Conservation (phyloP, 176 grass and related monocot genomes). For the Triticum monococcum region DNA sequence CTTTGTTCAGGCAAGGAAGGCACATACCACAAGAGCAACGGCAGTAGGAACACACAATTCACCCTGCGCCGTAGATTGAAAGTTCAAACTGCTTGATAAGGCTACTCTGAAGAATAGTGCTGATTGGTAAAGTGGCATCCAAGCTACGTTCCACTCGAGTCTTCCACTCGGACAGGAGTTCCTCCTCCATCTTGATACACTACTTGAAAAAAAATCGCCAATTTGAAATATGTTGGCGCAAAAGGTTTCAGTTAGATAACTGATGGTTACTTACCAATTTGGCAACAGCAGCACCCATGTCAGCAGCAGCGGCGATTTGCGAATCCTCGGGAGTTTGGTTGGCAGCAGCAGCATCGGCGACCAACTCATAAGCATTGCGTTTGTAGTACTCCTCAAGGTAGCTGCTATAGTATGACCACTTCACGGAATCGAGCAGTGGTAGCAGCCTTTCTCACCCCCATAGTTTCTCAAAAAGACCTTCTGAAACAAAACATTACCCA, state of each 20-base stretch:
- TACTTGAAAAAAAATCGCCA: not conserved
- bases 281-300: not conserved
- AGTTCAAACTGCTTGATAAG: not conserved
- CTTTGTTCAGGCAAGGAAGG: not conserved
- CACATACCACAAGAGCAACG: conserved; percentile 25
- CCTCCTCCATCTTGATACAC: conserved; percentile 25
- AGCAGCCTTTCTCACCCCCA: conserved; percentile 6
- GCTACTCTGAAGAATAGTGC: not conserved
- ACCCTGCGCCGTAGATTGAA: not conserved
- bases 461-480: not conserved
- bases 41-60: not conserved
- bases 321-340: not conserved
- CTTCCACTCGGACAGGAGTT: not conserved
- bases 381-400: not conserved
- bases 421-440: not conserved
- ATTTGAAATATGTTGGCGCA: not conserved
- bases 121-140: not conserved
- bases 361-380: not conserved
- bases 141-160: not conserved
- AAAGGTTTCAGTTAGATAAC: not conserved
- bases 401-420: not conserved
- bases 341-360: not conserved
- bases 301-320: not conserved
- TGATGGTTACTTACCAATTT: not conserved
- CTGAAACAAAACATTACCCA: not conserved